A percentile compares a stretch with the other conserved stretches of the same genome.
Evolutionary conservation across 2,329 filamentous ascomycete species (phyloP).

Genomic region (Myriosclerotinia scirpicola): DNA sequence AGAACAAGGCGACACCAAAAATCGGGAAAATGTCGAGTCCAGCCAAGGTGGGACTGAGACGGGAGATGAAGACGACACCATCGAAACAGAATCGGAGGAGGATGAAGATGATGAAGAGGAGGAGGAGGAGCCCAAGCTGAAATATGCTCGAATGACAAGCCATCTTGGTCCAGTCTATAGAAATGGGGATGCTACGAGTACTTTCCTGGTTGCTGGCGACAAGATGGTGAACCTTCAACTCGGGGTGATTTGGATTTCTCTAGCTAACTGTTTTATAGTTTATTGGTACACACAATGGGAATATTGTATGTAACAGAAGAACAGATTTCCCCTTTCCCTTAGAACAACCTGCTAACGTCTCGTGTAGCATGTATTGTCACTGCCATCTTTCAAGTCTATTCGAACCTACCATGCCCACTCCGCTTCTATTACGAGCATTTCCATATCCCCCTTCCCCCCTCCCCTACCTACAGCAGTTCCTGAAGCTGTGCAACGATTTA

Average conservation of each 20-base stretch:
- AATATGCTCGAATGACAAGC: slow-evolving; percentile 85
- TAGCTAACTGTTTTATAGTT: slow-evolving; percentile 58
- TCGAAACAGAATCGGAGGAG: slow-evolving; percentile 48
- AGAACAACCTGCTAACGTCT: slow-evolving; percentile 35
- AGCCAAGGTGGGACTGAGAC: slow-evolving; percentile 29
- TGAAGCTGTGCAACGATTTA: slow-evolving; percentile 42
- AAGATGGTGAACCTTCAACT: slow-evolving; percentile 75
- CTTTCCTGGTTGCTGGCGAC: slow-evolving; percentile 87
- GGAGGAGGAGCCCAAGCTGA: slow-evolving; percentile 92
- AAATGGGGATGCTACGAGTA: slow-evolving; percentile 91
- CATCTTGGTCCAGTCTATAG: slow-evolving; percentile 80
- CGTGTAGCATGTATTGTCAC: slow-evolving; percentile 74
- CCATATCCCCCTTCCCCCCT: slow-evolving; percentile 81
- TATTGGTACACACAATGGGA: slow-evolving; percentile 92
- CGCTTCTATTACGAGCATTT: slow-evolving; percentile 85
- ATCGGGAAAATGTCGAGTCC: slow-evolving; percentile 30
- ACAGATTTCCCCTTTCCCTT: slow-evolving; percentile 26
- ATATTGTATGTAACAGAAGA: slow-evolving; percentile 66
- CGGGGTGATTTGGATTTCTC: slow-evolving; percentile 1
- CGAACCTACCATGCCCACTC: slow-evolving; percentile 90
- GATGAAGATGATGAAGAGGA: slow-evolving; percentile 48
- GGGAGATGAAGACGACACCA: slow-evolving; percentile 33
- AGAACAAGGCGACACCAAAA: slow-evolving; percentile 36
- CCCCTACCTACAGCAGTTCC: slow-evolving; percentile 47
- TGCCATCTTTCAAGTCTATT: slow-evolving; percentile 78